These are phyloP conservation scores for Epichloe elymi DNA, from an alignment of 2,329 filamentous ascomycete species.

Conservation along the genomic window DNA sequence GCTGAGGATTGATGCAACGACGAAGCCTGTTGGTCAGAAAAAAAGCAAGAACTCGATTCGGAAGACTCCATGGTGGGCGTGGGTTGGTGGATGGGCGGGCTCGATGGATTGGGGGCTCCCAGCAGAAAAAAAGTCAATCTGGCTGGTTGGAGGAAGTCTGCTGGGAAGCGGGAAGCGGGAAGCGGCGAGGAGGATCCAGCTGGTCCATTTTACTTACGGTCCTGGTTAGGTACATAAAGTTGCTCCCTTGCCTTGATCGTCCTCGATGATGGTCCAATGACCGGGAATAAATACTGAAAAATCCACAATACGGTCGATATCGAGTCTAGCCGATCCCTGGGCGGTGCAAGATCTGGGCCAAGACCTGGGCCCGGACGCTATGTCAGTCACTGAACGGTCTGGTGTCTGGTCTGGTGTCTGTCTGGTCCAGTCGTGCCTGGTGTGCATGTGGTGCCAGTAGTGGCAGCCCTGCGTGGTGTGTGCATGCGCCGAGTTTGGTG, in stretches of 20 bases:
- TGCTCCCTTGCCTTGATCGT: background rate
- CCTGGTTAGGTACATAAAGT: background rate
- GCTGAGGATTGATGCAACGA: background rate
- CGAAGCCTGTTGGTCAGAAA: background rate
- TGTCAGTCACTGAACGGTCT: too few relatives aligned
- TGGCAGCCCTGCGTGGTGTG: too few relatives aligned
- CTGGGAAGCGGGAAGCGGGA: background rate
- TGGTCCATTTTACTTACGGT: background rate
- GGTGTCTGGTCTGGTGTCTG: too few relatives aligned
- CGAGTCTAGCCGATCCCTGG: background rate
- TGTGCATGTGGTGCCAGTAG: too few relatives aligned
- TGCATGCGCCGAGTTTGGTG: background rate
- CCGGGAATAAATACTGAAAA: background rate
- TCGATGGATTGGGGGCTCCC: background rate
- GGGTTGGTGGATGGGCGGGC: background rate
- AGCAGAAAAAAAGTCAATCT: slow-evolving; percentile 1
- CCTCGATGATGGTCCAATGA: background rate
- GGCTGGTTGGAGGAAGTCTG: background rate
- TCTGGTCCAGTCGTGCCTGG: too few relatives aligned
- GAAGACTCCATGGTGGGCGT: slow-evolving; percentile 4
- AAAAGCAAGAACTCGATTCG: background rate
- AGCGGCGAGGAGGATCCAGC: background rate
- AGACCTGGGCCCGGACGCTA: too few relatives aligned
- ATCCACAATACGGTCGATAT: background rate
- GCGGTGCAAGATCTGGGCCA: background rate